Evolutionary conservation across 495 filamentous ascomycete genomes (phyloP), one percentile per base, ranked within the genome.

Genomic region (Trichoderma orchidacearum): DNA sequence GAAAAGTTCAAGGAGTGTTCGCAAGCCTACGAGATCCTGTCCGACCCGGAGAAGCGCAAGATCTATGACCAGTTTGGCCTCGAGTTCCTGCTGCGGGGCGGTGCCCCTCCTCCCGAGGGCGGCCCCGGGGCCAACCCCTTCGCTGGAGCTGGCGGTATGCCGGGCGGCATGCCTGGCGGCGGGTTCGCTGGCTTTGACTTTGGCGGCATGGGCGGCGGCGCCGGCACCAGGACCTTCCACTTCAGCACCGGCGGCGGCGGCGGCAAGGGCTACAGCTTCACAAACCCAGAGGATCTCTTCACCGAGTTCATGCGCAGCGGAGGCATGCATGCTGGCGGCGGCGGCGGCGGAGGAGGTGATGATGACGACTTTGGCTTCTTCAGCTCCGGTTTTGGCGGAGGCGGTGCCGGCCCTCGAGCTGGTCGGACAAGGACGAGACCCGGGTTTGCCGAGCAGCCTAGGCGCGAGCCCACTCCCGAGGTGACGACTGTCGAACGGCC

Each of bases 21-120:
- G 1, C 92, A 97, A 72, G 93, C 93, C 48, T 98, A 95, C 74
- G 93, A 98, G 74, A 92, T 98, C 64, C 84, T 98, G 11, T 92
- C 87, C 60, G 93, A 98, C 67, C 91, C 93, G 31, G 94, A 97
- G 64, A 97, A 97, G 70, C 85, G 93, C 56, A 95, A 95, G 72
- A 84, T 84, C 23, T 98, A 98, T 66, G 94, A 98, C 63, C 86
- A 94, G 67, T 96, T 80, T 65, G 93, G 93, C 58, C 83, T 97
- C 51, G 93, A 98, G 58, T 96, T 90, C 70, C 76, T 97, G 36
- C 76, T 95, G 21, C 86, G 86, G 34, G 92, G 92, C 18, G 94
- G 94, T 27, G 74, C 88, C 4, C 89, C 89, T 4, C 78, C 86
- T 0, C 72, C 79, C 0, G 69, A 66, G 27, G 70, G 75, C 38